These are phyloP conservation scores for Arabis hirsuta DNA, from an alignment of 345 rosid species.

Conservation along the genomic window DNA sequence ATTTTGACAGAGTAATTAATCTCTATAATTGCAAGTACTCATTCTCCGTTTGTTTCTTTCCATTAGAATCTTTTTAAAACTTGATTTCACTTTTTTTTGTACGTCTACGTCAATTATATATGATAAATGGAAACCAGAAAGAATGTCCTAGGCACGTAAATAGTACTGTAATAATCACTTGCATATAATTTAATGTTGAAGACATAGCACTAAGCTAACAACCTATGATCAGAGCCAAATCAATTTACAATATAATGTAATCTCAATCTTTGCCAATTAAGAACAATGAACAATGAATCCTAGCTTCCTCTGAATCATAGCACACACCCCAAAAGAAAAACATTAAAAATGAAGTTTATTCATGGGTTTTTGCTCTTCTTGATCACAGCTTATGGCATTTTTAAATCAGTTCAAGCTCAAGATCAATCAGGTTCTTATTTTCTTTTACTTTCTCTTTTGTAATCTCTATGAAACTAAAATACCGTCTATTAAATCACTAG, in stretches of 20 bases:
- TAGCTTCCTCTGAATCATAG: conserved; percentile 23
- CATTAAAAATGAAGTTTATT: conserved; percentile 27
- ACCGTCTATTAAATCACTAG: too few species aligned
- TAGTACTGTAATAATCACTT: background rate
- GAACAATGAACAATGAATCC: background rate
- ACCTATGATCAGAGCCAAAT: background rate
- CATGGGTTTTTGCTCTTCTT: conserved; percentile 8
- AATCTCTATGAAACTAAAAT: too few species aligned
- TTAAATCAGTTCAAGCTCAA: conserved; percentile 32
- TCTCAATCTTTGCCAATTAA: background rate
- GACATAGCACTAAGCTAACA: background rate
- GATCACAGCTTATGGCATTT: conserved; percentile 5
- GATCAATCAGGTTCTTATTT: conserved; percentile 32
- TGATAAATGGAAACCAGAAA: background rate
- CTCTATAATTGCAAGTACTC: too few species aligned
- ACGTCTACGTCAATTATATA: background rate
- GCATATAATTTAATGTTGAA: background rate
- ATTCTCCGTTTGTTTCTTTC: too few species aligned
- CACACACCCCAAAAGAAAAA: background rate
- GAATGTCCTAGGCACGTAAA: background rate
- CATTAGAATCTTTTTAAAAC: too few species aligned
- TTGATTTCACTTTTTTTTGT: background rate
- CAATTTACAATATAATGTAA: background rate
- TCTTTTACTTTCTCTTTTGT: too few species aligned
- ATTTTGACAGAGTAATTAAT: too few species aligned